phyloP scores from a whole-genome alignment of 2,329 filamentous ascomycete species.

The Ophiocordyceps camponoti-floridani region DNA sequence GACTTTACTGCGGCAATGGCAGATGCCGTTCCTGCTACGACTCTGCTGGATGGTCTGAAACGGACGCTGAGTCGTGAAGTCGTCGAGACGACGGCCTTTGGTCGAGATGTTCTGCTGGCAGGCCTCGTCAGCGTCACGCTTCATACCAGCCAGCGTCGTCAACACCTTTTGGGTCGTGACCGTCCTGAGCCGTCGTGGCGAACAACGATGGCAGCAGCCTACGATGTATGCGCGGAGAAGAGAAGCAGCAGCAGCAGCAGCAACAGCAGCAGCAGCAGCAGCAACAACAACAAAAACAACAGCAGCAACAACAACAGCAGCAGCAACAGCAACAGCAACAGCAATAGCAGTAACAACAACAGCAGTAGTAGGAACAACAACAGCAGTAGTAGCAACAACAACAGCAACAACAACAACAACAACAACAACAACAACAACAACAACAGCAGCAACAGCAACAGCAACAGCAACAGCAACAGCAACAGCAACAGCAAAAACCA shows the following conservation, averaged over 20 bases:
- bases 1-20: slow-evolving; percentile 45
- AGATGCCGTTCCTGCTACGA: slow-evolving; percentile 24
- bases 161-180: slow-evolving; percentile 46
- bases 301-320: slow-evolving; percentile 39
- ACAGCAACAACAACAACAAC: slow-evolving; percentile 37
- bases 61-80: slow-evolving; percentile 70
- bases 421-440: slow-evolving; percentile 46
- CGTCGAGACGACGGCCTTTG: slow-evolving; percentile 85
- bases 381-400: slow-evolving; percentile 66
- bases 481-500: slow-evolving; percentile 35
- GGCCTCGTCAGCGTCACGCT: slow-evolving; percentile 85
- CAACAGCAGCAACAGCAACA: slow-evolving; percentile 68
- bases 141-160: slow-evolving; percentile 95
- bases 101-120: slow-evolving; percentile 83
- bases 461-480: slow-evolving; percentile 64
- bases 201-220: slow-evolving; percentile 65
- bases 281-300: slow-evolving; percentile 45
- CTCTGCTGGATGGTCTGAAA: slow-evolving; percentile 63
- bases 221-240: slow-evolving; percentile 55
- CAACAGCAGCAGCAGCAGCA: slow-evolving; percentile 36
- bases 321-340: slow-evolving; percentile 52
- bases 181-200: slow-evolving; percentile 76
- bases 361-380: slow-evolving; percentile 38
- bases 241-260: slow-evolving; percentile 76
- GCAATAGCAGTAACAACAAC: slow-evolving; percentile 55